phyloP scores from a whole-genome alignment of 345 rosid species.

The Cardamine resedifolia region DNA sequence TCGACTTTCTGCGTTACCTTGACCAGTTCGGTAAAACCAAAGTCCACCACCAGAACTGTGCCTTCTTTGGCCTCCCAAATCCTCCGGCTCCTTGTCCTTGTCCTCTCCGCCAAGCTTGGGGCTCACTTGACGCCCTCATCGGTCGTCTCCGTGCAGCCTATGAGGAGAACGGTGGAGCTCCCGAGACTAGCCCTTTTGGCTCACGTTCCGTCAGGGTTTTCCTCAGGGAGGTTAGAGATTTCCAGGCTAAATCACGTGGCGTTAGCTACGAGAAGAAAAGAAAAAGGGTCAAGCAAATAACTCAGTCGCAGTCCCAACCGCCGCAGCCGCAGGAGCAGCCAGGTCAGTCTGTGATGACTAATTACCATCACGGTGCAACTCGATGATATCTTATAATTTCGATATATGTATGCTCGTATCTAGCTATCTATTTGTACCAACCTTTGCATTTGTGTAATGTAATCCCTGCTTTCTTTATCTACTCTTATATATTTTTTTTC shows the following conservation, averaged over 20 bases:
- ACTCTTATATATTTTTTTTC: conserved; percentile 8
- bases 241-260: conserved; percentile 84
- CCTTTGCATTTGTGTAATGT: conserved; percentile 23
- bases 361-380: conserved; percentile 28
- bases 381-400: conserved; percentile 16
- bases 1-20: conserved; percentile 61
- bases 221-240: conserved; percentile 83
- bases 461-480: neutral
- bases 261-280: conserved; percentile 90
- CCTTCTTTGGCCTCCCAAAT: conserved; percentile 79
- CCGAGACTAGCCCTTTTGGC: conserved; percentile 82
- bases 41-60: conserved; percentile 67
- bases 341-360: conserved; percentile 23
- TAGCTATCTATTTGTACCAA: conserved; percentile 1
- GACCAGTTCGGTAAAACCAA: conserved; percentile 37
- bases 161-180: conserved; percentile 81
- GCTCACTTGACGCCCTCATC: conserved; percentile 88
- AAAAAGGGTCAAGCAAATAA: conserved; percentile 50
- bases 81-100: conserved; percentile 93
- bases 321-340: conserved; percentile 16
- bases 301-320: conserved; percentile 20
- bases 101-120: conserved; percentile 94
- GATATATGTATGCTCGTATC: neutral
- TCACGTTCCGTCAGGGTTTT: conserved; percentile 78
- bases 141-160: conserved; percentile 88